phyloP scores from a whole-genome alignment of 164 flowering plant genomes.

The Saururus chinensis region DNA sequence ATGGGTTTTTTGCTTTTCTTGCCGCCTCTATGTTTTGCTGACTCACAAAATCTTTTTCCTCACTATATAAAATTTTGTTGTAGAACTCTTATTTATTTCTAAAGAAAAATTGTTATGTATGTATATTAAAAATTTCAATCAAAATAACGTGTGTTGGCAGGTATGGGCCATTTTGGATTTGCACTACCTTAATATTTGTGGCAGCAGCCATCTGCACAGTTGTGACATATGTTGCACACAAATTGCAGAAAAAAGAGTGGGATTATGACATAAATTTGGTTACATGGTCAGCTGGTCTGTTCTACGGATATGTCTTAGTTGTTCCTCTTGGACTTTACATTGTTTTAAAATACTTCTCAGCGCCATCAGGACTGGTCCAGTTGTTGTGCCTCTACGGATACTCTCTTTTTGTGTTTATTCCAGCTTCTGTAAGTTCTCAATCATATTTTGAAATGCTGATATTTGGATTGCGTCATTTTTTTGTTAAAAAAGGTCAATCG shows the following conservation, averaged over 20 bases:
- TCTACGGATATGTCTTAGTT: conserved; percentile 82
- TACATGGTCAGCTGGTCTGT: conserved; percentile 97
- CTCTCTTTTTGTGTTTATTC: conserved; percentile 90
- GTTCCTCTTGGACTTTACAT: conserved; percentile 78
- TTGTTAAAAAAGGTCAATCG: neutral
- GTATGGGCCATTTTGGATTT: conserved; percentile 99
- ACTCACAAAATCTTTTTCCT: neutral
- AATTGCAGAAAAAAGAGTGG: conserved; percentile 81
- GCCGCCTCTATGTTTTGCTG: neutral
- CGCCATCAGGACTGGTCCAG: conserved; percentile 85
- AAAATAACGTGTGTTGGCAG: conserved; percentile 23
- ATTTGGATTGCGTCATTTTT: neutral
- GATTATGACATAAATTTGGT: conserved; percentile 86
- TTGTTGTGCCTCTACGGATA: conserved; percentile 90
- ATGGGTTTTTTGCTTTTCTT: neutral
- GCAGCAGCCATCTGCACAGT: conserved; percentile 97
- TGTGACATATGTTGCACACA: conserved; percentile 90
- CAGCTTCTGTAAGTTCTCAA: conserved; percentile 64
- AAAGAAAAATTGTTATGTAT: neutral
- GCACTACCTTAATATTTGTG: conserved; percentile 89
- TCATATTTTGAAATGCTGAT: neutral
- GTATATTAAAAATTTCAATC: neutral
- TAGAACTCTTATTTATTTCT: no score
- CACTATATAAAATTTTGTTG: neutral
- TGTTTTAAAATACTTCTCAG: conserved; percentile 93